Evolutionary conservation across 148 eudicot species (phyloP), one percentile per base, ranked within the genome.

Genomic region (Camellia granthamiana): DNA sequence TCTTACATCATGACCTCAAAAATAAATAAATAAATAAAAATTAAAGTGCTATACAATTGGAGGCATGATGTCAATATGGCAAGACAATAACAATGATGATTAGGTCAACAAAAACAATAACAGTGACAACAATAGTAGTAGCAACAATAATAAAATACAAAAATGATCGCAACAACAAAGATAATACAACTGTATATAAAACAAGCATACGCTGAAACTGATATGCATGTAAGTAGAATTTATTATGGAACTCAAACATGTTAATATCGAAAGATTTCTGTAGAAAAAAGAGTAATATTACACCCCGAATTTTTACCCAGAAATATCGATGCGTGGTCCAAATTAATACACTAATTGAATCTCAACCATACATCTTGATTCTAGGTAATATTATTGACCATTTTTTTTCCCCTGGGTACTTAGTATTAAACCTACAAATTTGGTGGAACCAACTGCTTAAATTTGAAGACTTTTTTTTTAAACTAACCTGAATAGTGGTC

Each of bases 401-500:
- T 23, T 23, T 23, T 23, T 23, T 23, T 23, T 23, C 0, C 30
- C 30, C 30, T 23, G 30, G 30, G 30, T 23, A 23, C 30, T 23
- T 23, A 23, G 30, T 23, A 23, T 23, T 23, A 23, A 23, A 23
- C 14, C 56, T 9, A 11, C 15, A 54, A 51, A 38, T 74, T 74
- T 71, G 58, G 67, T 56, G 51, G 49, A 43, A 75, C 52, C 46
- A 75, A 43, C 38, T 10, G 14, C 16, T 75, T 7, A 44, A 59
- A 42, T 59, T 59, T 38, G 14, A 75, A 58, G 65, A 15, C 30
- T 16, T 75, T 16, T 0, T 23, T 43, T 75, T 58, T 14, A n/a
- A n/a, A 80, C 88, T 80, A n/a, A 83, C 88, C 83, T 61, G 69
- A n/a, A 6, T 58, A 76, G 43, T 55, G 61, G 67, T 77, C 74